Conservation (phyloP, 768 basidiomycete species). For the Tulasnella sp. region DNA sequence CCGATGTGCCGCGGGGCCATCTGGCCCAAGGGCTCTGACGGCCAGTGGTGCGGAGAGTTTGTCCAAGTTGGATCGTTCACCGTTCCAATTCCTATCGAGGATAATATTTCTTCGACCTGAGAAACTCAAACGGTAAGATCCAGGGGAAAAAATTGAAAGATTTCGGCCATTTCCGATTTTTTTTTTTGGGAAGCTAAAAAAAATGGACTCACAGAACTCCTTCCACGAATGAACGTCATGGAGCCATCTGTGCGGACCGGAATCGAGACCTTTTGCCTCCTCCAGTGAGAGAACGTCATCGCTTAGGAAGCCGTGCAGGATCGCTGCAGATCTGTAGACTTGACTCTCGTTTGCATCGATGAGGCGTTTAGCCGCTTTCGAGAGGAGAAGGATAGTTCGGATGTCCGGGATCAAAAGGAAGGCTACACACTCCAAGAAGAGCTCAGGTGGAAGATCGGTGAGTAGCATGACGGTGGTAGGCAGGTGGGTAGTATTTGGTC, state of each 20-base stretch:
- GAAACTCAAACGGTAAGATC: background rate
- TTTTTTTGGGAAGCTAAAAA: background rate
- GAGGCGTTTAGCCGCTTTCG: slow-evolving; percentile 39
- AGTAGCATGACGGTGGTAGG: slow-evolving; percentile 27
- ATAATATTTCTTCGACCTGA: slow-evolving; percentile 1
- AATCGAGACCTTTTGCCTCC: slow-evolving; percentile 27
- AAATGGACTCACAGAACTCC: slow-evolving; percentile 41
- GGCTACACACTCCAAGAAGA: slow-evolving; percentile 39
- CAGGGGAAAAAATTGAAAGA: too few relatives aligned
- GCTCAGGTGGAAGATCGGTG: slow-evolving; percentile 44
- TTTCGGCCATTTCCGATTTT: background rate
- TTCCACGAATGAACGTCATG: slow-evolving; percentile 41
- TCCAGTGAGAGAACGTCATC: slow-evolving; percentile 21
- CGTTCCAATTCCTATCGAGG: slow-evolving; percentile 6
- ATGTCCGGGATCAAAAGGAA: slow-evolving; percentile 41
- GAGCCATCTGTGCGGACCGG: slow-evolving; percentile 27
- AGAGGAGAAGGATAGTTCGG: slow-evolving; percentile 29
- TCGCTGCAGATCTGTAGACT: slow-evolving; percentile 50
- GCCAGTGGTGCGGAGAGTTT: background rate
- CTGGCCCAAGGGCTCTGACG: background rate
- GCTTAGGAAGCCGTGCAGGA: slow-evolving; percentile 36
- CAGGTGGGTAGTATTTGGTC: too few relatives aligned
- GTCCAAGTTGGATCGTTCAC: background rate
- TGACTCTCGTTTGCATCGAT: slow-evolving; percentile 35
- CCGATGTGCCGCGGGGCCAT: slow-evolving; percentile 39